Conservation (phyloP, 1,139 yeast genomes). For the Yamadazyma mexicana region DNA sequence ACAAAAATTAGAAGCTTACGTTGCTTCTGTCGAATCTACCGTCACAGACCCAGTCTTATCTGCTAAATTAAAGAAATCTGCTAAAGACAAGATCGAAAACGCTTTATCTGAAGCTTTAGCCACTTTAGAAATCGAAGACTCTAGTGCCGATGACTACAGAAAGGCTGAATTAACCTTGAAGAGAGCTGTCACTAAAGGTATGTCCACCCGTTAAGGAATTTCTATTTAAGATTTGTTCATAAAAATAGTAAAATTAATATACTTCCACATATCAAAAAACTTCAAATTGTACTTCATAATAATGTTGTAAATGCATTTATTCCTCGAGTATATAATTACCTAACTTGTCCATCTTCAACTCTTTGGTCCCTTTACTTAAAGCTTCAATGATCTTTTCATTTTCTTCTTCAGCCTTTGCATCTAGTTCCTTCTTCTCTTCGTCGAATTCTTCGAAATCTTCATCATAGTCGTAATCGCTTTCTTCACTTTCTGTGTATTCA, state of each 20-base stretch:
- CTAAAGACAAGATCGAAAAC: slow-evolving; percentile 96
- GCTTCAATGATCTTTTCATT: slow-evolving; percentile 76
- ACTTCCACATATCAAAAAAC: slow-evolving; percentile 20
- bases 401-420: slow-evolving; percentile 48
- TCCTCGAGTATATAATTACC: slow-evolving; percentile 75
- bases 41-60: slow-evolving; percentile 98
- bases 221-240: slow-evolving; percentile 18
- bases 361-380: slow-evolving; percentile 56
- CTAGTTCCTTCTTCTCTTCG: slow-evolving; percentile 30
- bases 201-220: slow-evolving; percentile 87
- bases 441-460: slow-evolving; percentile 32
- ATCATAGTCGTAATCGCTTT: slow-evolving; percentile 36
- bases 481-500: slow-evolving; percentile 34
- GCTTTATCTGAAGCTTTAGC: slow-evolving; percentile 98
- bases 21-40: slow-evolving; percentile 94
- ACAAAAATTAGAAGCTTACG: slow-evolving; percentile 99
- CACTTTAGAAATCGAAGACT: slow-evolving; percentile 95
- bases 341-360: slow-evolving; percentile 72
- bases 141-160: slow-evolving; percentile 95
- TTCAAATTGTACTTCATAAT: too few relatives aligned
- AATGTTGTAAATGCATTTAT: slow-evolving; percentile 1
- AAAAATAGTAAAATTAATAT: slow-evolving; percentile 11
- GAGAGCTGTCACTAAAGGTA: slow-evolving; percentile 99
- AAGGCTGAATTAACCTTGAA: slow-evolving; percentile 99
- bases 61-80: slow-evolving; percentile 96